phyloP scores from a whole-genome alignment of 2,329 filamentous ascomycete species.

The Stenocarpella maydis region DNA sequence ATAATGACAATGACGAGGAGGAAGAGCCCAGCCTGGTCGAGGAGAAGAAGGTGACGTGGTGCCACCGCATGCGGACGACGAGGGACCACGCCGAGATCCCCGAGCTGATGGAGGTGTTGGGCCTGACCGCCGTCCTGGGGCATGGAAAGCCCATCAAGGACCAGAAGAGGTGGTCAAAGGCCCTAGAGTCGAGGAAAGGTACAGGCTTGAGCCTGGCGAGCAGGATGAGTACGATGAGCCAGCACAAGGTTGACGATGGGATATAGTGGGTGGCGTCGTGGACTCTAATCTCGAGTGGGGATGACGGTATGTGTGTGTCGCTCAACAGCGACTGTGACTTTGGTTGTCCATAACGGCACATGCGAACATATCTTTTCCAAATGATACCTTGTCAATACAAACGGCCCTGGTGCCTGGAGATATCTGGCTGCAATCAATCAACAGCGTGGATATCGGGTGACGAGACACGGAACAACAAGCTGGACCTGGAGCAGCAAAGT shows the following conservation, averaged over 20 bases:
- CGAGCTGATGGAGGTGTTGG: constrained; percentile 70
- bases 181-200: constrained; percentile 59
- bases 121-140: constrained; percentile 61
- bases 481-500: neutral
- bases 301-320: neutral
- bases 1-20: constrained; percentile 37
- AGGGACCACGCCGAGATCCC: constrained; percentile 78
- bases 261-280: neutral
- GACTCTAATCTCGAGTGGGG: neutral
- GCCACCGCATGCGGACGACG: constrained; percentile 82
- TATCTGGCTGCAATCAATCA: neutral
- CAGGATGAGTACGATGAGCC: constrained; percentile 37
- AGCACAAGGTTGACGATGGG: constrained; percentile 14
- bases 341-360: constrained; percentile 4
- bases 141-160: constrained; percentile 49
- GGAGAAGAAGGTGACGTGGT: constrained; percentile 76
- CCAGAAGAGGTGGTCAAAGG: constrained; percentile 55
- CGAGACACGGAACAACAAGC: neutral
- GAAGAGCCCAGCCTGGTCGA: constrained; percentile 47
- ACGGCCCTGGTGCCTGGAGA: neutral
- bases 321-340: neutral
- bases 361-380: neutral
- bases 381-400: constrained; percentile 20
- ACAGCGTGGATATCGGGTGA: too few species aligned
- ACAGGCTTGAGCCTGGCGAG: constrained; percentile 60